Percentiles rank a stretch among this genome's conserved stretches.
phyloP scores from a whole-genome alignment of 2,329 filamentous ascomycete genomes.

The Trichoderma asperellum region DNA sequence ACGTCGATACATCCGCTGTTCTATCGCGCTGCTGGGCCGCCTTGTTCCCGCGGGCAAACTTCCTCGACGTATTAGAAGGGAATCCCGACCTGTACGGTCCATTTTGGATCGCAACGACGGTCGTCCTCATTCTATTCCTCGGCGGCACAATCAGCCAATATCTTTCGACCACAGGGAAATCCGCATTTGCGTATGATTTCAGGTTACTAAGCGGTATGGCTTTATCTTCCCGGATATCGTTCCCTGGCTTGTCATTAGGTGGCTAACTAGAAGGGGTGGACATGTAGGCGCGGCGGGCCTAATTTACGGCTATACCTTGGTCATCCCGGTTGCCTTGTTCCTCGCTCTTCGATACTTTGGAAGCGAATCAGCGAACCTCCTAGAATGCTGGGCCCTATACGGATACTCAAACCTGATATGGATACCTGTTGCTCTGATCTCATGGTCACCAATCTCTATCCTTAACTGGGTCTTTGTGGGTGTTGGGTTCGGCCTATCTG shows the following conservation, averaged over 20 bases:
- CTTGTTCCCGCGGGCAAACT: conserved; percentile 90
- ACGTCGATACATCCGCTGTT: conserved; percentile 92
- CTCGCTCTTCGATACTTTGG: conserved; percentile 92
- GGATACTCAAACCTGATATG: conserved; percentile 97
- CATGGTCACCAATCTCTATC: conserved; percentile 82
- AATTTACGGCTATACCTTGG: conserved; percentile 90
- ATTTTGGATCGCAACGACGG: conserved; percentile 98
- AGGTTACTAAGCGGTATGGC: conserved; percentile 75
- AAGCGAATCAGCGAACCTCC: conserved; percentile 86
- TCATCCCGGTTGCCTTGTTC: conserved; percentile 86
- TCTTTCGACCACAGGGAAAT: conserved; percentile 67
- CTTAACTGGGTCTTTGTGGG: conserved; percentile 95
- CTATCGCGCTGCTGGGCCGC: conserved; percentile 83
- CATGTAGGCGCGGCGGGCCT: conserved; percentile 77
- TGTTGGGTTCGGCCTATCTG: conserved; percentile 81
- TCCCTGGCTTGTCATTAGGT: not conserved
- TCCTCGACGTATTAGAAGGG: conserved; percentile 94
- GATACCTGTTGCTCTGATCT: conserved; percentile 91
- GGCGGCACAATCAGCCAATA: conserved; percentile 96
- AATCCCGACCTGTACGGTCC: conserved; percentile 97
- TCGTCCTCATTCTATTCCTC: conserved; percentile 92
- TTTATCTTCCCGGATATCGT: not conserved
- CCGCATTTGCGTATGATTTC: conserved; percentile 90
- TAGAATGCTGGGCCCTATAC: conserved; percentile 95
- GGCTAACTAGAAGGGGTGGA: conserved; percentile 18